These are phyloP conservation scores for Kuraishia ogatae DNA, from an alignment of 805 yeast species.

Conservation along the genomic window DNA sequence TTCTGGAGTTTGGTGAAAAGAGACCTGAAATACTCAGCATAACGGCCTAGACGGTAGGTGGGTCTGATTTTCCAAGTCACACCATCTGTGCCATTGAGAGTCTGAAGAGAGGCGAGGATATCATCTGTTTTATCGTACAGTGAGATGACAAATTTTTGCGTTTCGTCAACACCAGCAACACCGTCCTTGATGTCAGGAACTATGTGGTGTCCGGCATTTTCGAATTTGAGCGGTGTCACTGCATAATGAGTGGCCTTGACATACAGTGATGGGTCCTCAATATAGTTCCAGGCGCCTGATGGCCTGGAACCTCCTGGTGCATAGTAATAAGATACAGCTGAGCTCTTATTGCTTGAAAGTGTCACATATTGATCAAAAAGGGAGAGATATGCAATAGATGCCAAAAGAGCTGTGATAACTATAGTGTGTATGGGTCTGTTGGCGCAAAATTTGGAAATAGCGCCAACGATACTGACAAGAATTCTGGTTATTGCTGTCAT, in stretches of 20 bases:
- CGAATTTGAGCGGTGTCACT: conserved; percentile 51
- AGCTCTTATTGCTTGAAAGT: conserved; percentile 4
- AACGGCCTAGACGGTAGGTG: conserved; percentile 44
- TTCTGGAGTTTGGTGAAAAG: conserved; percentile 30
- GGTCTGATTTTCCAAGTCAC: conserved; percentile 55
- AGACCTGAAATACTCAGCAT: conserved; percentile 40
- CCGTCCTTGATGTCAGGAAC: conserved; percentile 33
- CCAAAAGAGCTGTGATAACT: conserved; percentile 59
- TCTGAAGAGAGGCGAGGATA: conserved; percentile 12
- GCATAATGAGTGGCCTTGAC: conserved; percentile 37
- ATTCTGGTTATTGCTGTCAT: not conserved
- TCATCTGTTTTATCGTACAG: conserved; percentile 15
- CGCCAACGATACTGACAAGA: conserved; percentile 30
- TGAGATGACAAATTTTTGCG: conserved; percentile 32
- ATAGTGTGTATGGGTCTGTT: conserved; percentile 83
- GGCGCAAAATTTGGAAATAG: conserved; percentile 45
- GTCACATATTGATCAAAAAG: conserved; percentile 56
- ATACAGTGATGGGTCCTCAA: conserved; percentile 31
- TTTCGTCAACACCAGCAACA: conserved; percentile 28
- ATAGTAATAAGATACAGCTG: conserved; percentile 24
- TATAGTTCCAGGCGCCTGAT: conserved; percentile 33
- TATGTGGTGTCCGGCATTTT: conserved; percentile 29
- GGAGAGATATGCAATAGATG: conserved; percentile 74
- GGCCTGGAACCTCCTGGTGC: conserved; percentile 14
- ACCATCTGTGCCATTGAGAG: conserved; percentile 26